Evolutionary conservation across 108 stramenopile genomes (phyloP).

Genomic region (Cyclotella baltica): DNA sequence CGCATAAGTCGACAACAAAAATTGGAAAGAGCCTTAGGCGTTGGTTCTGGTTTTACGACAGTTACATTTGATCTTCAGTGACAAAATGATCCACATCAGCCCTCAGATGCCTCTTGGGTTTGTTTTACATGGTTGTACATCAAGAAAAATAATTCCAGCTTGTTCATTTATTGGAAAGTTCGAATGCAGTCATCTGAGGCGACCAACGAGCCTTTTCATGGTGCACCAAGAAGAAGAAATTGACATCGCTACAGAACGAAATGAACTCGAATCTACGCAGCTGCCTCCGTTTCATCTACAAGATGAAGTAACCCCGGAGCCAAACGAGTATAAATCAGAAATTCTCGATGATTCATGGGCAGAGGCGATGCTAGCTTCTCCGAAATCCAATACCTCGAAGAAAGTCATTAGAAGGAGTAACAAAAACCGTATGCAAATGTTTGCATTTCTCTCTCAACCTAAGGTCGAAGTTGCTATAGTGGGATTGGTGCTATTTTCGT

Average conservation of each 20-base stretch:
- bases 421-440: slow-evolving; percentile 49
- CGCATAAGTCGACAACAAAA: too few relatives aligned
- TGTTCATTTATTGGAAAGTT: too few relatives aligned
- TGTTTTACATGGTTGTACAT: too few relatives aligned
- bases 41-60: too few relatives aligned
- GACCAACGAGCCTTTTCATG: too few relatives aligned
- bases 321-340: not conserved
- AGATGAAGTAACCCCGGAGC: not conserved
- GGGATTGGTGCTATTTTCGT: slow-evolving; percentile 48
- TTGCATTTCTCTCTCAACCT: slow-evolving; percentile 41
- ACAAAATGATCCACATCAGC: too few relatives aligned
- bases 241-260: not conserved
- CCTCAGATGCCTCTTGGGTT: too few relatives aligned
- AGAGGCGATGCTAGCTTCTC: not conserved
- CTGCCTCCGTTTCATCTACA: not conserved
- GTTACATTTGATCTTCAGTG: too few relatives aligned
- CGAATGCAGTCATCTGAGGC: too few relatives aligned
- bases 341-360: slow-evolving; percentile 1
- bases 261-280: too few relatives aligned
- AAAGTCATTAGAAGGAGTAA: slow-evolving; percentile 11
- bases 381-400: not conserved
- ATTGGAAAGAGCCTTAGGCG: too few relatives aligned
- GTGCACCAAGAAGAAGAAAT: slow-evolving; percentile 16
- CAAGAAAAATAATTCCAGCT: too few relatives aligned
- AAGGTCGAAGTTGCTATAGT: slow-evolving; percentile 52